These are phyloP conservation scores for Eucalyptus dawsonii DNA, from an alignment of 345 rosid genomes.

Conservation along the genomic window DNA sequence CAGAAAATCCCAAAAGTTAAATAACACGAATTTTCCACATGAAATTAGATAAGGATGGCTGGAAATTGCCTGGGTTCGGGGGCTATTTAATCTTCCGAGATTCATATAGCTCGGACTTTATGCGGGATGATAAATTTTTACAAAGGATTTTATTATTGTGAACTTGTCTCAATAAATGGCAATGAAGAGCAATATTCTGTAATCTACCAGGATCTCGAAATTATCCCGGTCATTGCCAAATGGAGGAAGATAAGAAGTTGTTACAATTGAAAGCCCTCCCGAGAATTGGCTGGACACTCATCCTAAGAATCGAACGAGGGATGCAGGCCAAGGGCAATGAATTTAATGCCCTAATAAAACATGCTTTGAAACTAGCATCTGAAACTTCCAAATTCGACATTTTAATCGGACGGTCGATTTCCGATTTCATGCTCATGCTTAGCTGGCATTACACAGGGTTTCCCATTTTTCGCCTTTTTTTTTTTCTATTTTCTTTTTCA, in stretches of 20 bases:
- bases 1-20: background rate
- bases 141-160: background rate
- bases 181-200: background rate
- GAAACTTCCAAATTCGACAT: background rate
- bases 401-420: background rate
- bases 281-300: background rate
- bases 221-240: background rate
- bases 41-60: background rate
- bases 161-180: background rate
- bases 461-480: accelerated
- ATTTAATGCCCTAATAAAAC: background rate
- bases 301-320: background rate
- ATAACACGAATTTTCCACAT: background rate
- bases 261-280: background rate
- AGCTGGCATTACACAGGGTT: background rate
- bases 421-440: background rate
- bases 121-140: background rate
- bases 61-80: background rate
- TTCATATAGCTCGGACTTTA: background rate
- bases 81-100: background rate
- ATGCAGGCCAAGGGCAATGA: background rate
- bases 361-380: background rate
- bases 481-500: background rate
- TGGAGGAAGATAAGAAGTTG: background rate
- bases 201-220: background rate